Percentiles rank a stretch among this genome's conserved stretches.
Evolutionary conservation across 345 rosid genomes (phyloP).

Genomic region (Hirschfeldia incana): DNA sequence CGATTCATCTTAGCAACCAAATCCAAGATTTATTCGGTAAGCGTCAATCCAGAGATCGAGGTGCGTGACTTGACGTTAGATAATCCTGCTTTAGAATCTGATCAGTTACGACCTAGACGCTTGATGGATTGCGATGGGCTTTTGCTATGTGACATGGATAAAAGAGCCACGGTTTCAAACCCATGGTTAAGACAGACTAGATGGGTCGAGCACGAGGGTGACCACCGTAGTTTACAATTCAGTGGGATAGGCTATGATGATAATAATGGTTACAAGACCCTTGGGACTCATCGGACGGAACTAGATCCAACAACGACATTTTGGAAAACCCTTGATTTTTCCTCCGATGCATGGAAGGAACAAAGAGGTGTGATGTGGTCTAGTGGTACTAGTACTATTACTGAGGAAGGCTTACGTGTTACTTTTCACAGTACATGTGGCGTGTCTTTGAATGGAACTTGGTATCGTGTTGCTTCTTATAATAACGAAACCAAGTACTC

Average conservation of each 20-base stretch:
- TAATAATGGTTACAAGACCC: neutral
- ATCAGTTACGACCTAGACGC: neutral
- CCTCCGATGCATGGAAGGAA: slow-evolving; percentile 1
- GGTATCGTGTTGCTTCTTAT: slow-evolving; percentile 5
- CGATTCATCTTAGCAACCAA: slow-evolving; percentile 5
- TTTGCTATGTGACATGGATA: neutral
- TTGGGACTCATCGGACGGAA: neutral
- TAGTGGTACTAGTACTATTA: neutral
- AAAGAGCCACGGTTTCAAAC: neutral
- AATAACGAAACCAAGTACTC: neutral
- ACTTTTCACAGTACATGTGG: neutral
- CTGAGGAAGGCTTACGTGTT: neutral
- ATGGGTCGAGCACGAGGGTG: neutral
- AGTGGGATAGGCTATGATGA: slow-evolving; percentile 3
- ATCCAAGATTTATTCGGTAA: slow-evolving; percentile 23
- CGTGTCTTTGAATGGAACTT: slow-evolving; percentile 7
- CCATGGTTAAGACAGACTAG: neutral
- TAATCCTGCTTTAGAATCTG: neutral
- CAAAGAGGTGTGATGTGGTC: neutral
- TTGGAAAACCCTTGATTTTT: slow-evolving; percentile 4
- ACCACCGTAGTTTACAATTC: no score
- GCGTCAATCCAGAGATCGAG: neutral
- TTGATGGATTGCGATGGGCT: slow-evolving; percentile 1
- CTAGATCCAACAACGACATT: neutral
- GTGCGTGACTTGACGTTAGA: neutral